Percentiles rank a stretch among this genome's conserved stretches.
Conservation (phyloP, 2,329 filamentous ascomycete species). For the Xylariaceae sp. region DNA sequence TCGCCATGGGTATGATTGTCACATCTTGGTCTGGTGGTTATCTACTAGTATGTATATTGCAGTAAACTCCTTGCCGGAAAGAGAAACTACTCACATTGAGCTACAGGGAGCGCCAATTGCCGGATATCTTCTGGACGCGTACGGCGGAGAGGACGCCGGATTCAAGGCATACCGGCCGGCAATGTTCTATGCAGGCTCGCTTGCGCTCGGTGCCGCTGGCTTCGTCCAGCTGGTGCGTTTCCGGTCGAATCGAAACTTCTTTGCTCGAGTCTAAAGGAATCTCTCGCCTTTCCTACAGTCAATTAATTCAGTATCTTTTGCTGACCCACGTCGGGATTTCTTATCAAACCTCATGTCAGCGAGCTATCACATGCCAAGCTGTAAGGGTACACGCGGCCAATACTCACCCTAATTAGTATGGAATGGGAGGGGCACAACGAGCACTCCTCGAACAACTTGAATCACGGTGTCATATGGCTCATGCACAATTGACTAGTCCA, state of each 20-base stretch:
- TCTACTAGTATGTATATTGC: constrained; percentile 44
- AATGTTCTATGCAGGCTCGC: constrained; percentile 59
- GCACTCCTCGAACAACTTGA: too few species aligned
- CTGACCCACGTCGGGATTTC: too few species aligned
- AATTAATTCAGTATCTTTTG: too few species aligned
- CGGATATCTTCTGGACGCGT: constrained; percentile 53
- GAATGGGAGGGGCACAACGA: too few species aligned
- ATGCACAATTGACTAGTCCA: too few species aligned
- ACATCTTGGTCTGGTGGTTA: constrained; percentile 62
- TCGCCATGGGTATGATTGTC: constrained; percentile 61
- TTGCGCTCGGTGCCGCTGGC: constrained; percentile 45
- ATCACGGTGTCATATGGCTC: too few species aligned
- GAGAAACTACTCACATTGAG: neutral
- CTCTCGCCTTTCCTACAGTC: too few species aligned
- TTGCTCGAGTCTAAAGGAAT: constrained; percentile 34
- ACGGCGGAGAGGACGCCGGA: constrained; percentile 42
- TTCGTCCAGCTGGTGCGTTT: constrained; percentile 44
- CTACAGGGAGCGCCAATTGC: constrained; percentile 51
- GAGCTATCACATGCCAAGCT: too few species aligned
- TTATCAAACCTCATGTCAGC: too few species aligned
- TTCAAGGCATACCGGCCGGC: constrained; percentile 56
- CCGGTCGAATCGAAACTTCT: constrained; percentile 37
- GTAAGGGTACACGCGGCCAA: too few species aligned
- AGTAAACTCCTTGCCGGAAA: neutral
- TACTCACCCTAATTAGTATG: too few species aligned